Percentiles rank a stretch among this genome's conserved stretches.
Evolutionary conservation across 805 yeast genomes (phyloP).

Genomic region (Saccharomycopsis malanga): DNA sequence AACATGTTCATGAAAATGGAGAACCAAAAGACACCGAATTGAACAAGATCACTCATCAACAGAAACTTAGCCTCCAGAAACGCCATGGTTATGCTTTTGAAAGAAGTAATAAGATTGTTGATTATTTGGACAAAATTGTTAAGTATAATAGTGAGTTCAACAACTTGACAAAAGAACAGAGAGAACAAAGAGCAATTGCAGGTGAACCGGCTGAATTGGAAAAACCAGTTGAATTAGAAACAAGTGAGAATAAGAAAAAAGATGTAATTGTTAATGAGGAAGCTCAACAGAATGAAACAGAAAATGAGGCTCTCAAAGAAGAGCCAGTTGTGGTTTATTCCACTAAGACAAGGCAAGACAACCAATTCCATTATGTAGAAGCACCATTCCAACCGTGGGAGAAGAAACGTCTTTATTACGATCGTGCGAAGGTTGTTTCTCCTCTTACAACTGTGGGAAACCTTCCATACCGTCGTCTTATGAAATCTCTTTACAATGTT

Average conservation of each 20-base stretch:
- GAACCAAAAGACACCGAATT: not conserved
- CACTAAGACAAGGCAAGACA: conserved; percentile 26
- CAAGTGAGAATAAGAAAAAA: conserved; percentile 18
- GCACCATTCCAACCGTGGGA: conserved; percentile 73
- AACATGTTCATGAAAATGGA: conserved; percentile 37
- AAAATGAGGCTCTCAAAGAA: conserved; percentile 25
- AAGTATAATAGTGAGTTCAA: conserved; percentile 32
- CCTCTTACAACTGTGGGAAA: conserved; percentile 98
- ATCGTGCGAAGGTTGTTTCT: conserved; percentile 77
- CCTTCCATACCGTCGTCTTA: conserved; percentile 86
- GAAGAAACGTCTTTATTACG: conserved; percentile 65
- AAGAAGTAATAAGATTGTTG: conserved; percentile 49
- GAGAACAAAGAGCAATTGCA: conserved; percentile 30
- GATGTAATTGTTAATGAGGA: conserved; percentile 23
- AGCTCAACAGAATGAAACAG: conserved; percentile 17
- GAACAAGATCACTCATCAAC: conserved; percentile 1
- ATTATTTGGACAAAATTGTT: conserved; percentile 57
- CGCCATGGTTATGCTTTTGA: conserved; percentile 55
- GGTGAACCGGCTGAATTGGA: conserved; percentile 30
- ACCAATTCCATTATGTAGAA: conserved; percentile 55
- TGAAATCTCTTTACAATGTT: conserved; percentile 77
- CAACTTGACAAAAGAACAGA: conserved; percentile 25
- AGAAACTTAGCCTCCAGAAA: conserved; percentile 24
- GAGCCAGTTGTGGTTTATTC: not conserved
- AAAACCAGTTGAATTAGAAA: conserved; percentile 23